These are phyloP conservation scores for Calocybe cyanea DNA, from an alignment of 768 basidiomycete genomes.

Conservation along the genomic window DNA sequence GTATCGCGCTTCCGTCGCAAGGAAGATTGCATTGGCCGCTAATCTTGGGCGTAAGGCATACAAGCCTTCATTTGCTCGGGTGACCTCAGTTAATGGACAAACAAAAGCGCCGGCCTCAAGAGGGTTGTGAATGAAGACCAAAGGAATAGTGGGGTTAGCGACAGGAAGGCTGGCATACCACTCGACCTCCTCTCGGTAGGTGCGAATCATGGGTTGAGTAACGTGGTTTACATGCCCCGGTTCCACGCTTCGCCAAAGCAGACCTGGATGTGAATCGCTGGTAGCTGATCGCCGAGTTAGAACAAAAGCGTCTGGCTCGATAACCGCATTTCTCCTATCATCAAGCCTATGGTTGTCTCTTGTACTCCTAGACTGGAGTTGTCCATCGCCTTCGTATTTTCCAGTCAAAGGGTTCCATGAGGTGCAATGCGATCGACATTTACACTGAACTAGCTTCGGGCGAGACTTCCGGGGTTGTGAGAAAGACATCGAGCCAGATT, in stretches of 20 bases:
- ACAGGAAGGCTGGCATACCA: not conserved
- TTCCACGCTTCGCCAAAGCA: too few species aligned
- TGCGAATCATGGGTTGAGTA: not conserved
- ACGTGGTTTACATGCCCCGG: not conserved
- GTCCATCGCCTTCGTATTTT: conserved; percentile 14
- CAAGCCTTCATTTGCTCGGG: conserved; percentile 4
- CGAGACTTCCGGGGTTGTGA: too few species aligned
- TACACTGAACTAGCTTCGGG: too few species aligned
- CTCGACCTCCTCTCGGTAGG: not conserved
- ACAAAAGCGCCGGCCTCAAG: conserved; percentile 2
- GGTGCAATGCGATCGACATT: not conserved
- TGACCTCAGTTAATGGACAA: not conserved
- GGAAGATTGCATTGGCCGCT: conserved; percentile 5
- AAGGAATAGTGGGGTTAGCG: not conserved
- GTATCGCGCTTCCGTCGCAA: conserved; percentile 4
- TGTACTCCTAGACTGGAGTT: not conserved
- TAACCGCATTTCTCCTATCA: conserved; percentile 6
- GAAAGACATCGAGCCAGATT: too few species aligned
- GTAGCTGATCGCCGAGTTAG: not conserved
- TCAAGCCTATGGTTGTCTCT: conserved; percentile 18
- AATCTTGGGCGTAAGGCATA: conserved; percentile 1
- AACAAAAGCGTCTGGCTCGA: not conserved
- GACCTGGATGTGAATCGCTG: not conserved
- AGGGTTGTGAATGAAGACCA: conserved; percentile 13
- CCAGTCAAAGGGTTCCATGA: conserved; percentile 12